Evolutionary conservation across 2,329 filamentous ascomycete species (phyloP), one percentile per base, ranked within the genome.

Genomic region (Xenosphaeropsis pyriputrescens): DNA sequence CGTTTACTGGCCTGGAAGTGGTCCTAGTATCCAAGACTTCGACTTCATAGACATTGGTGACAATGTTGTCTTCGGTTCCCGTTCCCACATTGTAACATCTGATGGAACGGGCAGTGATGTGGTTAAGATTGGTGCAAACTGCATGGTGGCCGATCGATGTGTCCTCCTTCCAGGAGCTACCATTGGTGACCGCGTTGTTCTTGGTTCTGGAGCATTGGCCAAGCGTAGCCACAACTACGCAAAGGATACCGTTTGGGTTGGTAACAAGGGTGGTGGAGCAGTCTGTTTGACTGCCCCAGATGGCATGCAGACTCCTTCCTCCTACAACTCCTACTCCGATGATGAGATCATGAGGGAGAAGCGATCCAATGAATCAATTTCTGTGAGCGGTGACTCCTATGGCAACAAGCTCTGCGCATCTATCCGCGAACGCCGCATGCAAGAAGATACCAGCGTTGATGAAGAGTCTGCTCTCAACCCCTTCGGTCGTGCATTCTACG

Each of bases 21-120:
- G 69, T 1, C 70, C 68, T 1, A 55, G 53, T 2, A 63, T 72
- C 29, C 60, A 65, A 13, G 67, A 73, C 43, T 73, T 71, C 43
- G 65, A 72, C 42, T 54, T 73, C 1, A 47, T 74, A 9, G 62
- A 73, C 17, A 58, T 74, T 42, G 70, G 70, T 8, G 63, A 72
- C 39, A 65, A 74, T 49, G 69, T 74, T n/a, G 68, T 74, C 8
- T 74, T 75, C 43, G 70, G 70, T 0, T 72, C 68, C 11, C 61
- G 68, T 2, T 64, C 68, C 3, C 62, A 70, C 39, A 46, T 75
- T 0, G 51, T 72, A 19, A 73, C 67, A 1, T 66, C 67, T 0
- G 70, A 75, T 47, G 65, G 61, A 2, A 53, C 49, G 16, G 64
- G 70, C 1, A 66, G 64, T 9, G 65, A 67, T 12, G 54, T 47